Evolutionary conservation across 73 alveolate genomes (phyloP), one percentile per base, ranked within the genome.

Genomic region (Stentor coeruleus): DNA sequence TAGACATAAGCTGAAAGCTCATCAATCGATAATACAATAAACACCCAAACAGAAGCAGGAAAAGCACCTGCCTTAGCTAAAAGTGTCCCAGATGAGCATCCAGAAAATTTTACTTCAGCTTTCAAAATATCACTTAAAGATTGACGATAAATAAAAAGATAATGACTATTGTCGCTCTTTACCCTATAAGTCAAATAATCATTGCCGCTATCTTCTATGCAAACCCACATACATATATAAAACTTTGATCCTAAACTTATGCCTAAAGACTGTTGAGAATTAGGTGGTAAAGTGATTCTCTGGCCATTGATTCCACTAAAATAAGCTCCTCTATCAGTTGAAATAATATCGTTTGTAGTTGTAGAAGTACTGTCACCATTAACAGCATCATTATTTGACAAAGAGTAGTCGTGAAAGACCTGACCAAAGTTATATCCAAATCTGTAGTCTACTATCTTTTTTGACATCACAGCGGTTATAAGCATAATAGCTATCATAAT

Each of bases 11-110:
- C n/a, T n/a, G n/a, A n/a, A n/a, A n/a, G n/a, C n/a, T n/a, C n/a
- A n/a, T n/a, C n/a, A n/a, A n/a, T n/a, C n/a, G n/a, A n/a, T n/a
- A n/a, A n/a, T n/a, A n/a, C n/a, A n/a, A n/a, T n/a, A n/a, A n/a
- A n/a, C n/a, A n/a, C n/a, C n/a, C n/a, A n/a, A n/a, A n/a, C n/a
- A n/a, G 20, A 49, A 49, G 66, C 20, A 6, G 20, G 20, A 49
- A 49, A 49, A 49, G 66, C 28, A 49, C 6, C 66, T 49, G 66
- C 66, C 20, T 49, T 6, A 49, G 20, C 20, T 6, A 6, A 49
- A 49, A 49, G 66, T 11, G 66, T 11, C 66, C 66, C n/a, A n/a
- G n/a, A n/a, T n/a, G n/a, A n/a, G n/a, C n/a, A n/a, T 49, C 66
- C 66, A 49, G 66, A 49, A 11, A 11, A 11, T 11, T 49, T 49